Base-by-base conservation (phyloP, 306 rosid genomes). In the Gastrolobium bilobum region DNA sequence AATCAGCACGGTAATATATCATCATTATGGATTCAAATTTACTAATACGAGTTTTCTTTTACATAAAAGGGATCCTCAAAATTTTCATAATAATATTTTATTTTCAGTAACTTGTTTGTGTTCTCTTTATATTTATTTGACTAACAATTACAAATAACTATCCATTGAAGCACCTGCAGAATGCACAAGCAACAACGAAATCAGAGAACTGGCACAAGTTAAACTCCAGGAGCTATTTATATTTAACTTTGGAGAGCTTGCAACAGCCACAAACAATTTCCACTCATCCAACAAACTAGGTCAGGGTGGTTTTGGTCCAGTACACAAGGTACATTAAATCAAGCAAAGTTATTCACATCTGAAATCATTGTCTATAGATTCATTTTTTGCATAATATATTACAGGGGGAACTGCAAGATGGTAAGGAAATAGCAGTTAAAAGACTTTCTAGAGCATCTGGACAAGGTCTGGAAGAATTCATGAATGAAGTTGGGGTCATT, bases 241-340 rank as follows among this genome's bases (percentile, higher is more conserved):
- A 9, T 58, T 66, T 67, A n/a, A 47, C 38, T 73, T 75, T 6
- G 47, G 10, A 37, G 37, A 42, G 15, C 11, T 75, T 81, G 77
- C 47, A 58, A 35, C 33, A 15, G 75, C 79, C 0, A 80, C 84
- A 11, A 42, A 54, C 68, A 31, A 75, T 71, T 81, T 75, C 47
- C 57, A 81, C 13, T 2, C 9, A 0, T 81, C 85, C 47, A 81
- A 75, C 52, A 75, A 57, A 75, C 80, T 81, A 53, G 79, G 80
- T 4, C 75, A 73, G 37, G 73, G 84, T 26, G 79, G 84, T 46
- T 78, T 68, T 46, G 70, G 85, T 31, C 64, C 85, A 2, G 81
- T 81, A 2, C 75, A 81, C 38, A 75, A 81, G 71, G 84, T 81
- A 81, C 7, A 4, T 10, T 9, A 7, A 42, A 34, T 82, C 8